Base-by-base conservation (phyloP, 2,329 filamentous ascomycete species). In the Byssoonygena ceratinophila region DNA sequence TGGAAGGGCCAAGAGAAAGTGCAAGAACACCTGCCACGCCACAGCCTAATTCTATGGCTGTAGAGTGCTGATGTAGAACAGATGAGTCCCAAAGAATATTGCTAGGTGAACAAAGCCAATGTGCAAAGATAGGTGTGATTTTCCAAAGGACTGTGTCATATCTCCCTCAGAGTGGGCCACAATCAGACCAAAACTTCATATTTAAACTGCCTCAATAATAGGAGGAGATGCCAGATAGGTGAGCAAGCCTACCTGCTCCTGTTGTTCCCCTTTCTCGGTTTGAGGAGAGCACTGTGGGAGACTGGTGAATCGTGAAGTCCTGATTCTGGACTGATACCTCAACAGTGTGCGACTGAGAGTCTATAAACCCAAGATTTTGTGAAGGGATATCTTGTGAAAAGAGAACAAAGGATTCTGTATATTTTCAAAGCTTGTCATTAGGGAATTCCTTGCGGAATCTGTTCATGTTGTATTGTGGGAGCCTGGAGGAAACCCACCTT, bases 1-100 rank as follows among this genome's bases (percentile, higher is more conserved):
- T 75, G 2, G 71, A 71, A 1, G 79, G 77, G 1, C 79, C 77
- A 11, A 95, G 69, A 5, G 80, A 73, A 34, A 92, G 73, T 2
- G 84, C 87, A 31, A 90, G 79, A 32, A 97, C 74, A 16, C 84
- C 87, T 0, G 89, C 86, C 52, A 94, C 84, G 51, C 92, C 92
- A 65, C 87, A 89, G 40, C 92, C 92, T 4, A 98, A 79, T 64
- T 97, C 92, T 52, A 95, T 74, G 18, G 90, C 74, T 4, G 73
- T 73, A 4, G 85, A 82, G 1, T 71, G 60, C 0, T 72, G 55
- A 22, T 72, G 67, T 6, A 91, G 73, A 47, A 83, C 61, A 43
- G 69, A 70, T 52, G 69, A 61, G 34, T 69, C 66, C 69, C 83
- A 81, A 45, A 96, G 75, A 0, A 80, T 66, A 65, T 88, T 89